Percentiles rank a stretch among this genome's conserved stretches.
Evolutionary conservation across 176 grass and related monocot genomes (phyloP).

Genomic region (Carex cristatella): DNA sequence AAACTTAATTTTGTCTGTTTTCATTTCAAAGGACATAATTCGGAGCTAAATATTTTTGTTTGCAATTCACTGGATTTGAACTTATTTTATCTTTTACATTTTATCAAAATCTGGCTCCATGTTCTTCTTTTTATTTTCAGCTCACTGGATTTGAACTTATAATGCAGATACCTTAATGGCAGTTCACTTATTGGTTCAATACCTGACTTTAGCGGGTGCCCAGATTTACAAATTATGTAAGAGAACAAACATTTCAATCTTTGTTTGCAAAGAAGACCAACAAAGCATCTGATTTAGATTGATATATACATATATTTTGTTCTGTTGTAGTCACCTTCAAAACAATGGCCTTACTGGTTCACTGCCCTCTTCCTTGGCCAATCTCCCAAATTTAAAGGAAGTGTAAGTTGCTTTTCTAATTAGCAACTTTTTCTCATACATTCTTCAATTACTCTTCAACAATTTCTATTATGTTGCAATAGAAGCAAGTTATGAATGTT

Average conservation of each 20-base stretch:
- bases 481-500: too few species aligned
- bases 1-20: background rate
- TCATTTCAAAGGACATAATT: background rate
- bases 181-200: conserved; percentile 62
- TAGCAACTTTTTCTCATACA: background rate
- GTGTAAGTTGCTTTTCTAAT: conserved; percentile 56
- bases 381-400: conserved; percentile 76
- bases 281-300: conserved; percentile 19
- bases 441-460: background rate
- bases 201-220: conserved; percentile 68
- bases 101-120: background rate
- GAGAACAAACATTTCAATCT: conserved; percentile 7
- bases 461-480: too few species aligned
- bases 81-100: too few species aligned
- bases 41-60: background rate
- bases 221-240: conserved; percentile 77
- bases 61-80: too few species aligned
- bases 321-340: conserved; percentile 70
- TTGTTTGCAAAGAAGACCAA: background rate
- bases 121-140: background rate
- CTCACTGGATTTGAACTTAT: conserved; percentile 4
- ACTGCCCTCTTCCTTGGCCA: conserved; percentile 57
- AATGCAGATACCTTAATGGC: conserved; percentile 55
- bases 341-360: conserved; percentile 71
- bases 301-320: conserved; percentile 1